Base-by-base conservation (phyloP, 1,284 basidiomycete genomes). In the Butyriboletus appendiculatus region DNA sequence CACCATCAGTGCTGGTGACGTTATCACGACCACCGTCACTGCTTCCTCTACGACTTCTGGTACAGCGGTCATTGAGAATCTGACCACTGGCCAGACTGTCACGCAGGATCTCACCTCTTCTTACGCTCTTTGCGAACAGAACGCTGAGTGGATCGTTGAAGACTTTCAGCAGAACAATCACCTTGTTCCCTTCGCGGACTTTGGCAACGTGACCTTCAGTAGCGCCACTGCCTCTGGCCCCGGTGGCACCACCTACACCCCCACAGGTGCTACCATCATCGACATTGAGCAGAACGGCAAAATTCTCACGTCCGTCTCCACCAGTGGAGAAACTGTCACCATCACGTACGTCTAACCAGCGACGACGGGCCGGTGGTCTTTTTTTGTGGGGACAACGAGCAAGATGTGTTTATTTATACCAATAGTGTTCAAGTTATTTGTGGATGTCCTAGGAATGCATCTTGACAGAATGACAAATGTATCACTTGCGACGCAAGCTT, bases 61-160 rank as follows among this genome's bases (percentile, higher is more conserved):
- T 24, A 15, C 14, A 5, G 49, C 52, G 3, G 28, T 50, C 47
- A 46, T 65, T 4, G 57, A 67, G 50, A 65, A 65, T 50, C 10
- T 44, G 50, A 49, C 59, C 43, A 63, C 32, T 14, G 47, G 44
- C 7, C 34, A 58, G 41, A 53, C 48, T 4, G 50, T 56, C 26
- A 43, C 26, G 2, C 1, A 56, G 37, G 2, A 28, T 0, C 12
- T 67, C 37, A 48, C 32, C 10, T 68, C 64, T 30, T n/a, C 40
- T 4, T 45, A 38, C 4, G 38, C 62, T 39, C 64, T 67, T 20
- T 68, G 62, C 34, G 44, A 48, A 41, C 8, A 50, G 50, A 55
- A 56, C 12, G 63, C 57, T 7, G 63, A 68, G 41, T 68, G 63
- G 66, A 65, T 65, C 37, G 50, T 65, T 6, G 66, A 68, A 14